Conservation (phyloP, 2,329 filamentous ascomycete genomes). For the Neocucurbitaria cava region DNA sequence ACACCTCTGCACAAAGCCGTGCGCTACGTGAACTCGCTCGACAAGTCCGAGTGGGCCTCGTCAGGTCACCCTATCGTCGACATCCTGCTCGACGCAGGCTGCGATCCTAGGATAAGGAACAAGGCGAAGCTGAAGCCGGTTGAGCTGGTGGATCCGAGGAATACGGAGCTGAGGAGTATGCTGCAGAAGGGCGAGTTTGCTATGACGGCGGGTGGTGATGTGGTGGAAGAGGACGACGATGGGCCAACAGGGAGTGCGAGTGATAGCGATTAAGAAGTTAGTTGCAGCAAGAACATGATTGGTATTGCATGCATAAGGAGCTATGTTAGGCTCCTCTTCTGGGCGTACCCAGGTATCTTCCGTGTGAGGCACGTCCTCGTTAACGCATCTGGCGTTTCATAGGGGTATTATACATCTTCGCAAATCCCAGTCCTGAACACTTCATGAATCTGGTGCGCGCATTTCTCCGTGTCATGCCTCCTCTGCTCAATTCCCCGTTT, state of each 20-base stretch:
- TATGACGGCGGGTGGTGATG: constrained; percentile 55
- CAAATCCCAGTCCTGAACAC: not conserved
- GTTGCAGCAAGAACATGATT: constrained; percentile 1
- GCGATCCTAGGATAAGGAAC: constrained; percentile 69
- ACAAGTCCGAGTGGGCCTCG: constrained; percentile 68
- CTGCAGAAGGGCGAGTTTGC: constrained; percentile 76
- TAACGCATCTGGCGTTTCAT: not conserved
- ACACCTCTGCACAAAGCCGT: constrained; percentile 82
- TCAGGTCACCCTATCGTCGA: constrained; percentile 72
- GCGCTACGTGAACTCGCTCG: constrained; percentile 75
- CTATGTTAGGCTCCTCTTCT: not conserved
- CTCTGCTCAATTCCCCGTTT: not conserved
- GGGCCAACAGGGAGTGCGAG: constrained; percentile 57
- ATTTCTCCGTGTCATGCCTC: not conserved
- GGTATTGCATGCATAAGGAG: not conserved
- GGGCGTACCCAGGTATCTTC: constrained; percentile 4
- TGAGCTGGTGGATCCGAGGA: constrained; percentile 76
- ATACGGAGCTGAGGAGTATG: constrained; percentile 66
- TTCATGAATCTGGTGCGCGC: not conserved
- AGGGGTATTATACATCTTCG: not conserved
- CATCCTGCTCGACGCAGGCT: constrained; percentile 84
- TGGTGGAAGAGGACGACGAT: constrained; percentile 58
- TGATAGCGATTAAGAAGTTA: constrained; percentile 48
- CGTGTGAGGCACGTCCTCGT: not conserved
- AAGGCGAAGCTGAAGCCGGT: constrained; percentile 74